Percentiles rank a stretch among this genome's conserved stretches.
Evolutionary conservation across 768 basidiomycete species (phyloP).

Genomic region (Rickenella mellea): DNA sequence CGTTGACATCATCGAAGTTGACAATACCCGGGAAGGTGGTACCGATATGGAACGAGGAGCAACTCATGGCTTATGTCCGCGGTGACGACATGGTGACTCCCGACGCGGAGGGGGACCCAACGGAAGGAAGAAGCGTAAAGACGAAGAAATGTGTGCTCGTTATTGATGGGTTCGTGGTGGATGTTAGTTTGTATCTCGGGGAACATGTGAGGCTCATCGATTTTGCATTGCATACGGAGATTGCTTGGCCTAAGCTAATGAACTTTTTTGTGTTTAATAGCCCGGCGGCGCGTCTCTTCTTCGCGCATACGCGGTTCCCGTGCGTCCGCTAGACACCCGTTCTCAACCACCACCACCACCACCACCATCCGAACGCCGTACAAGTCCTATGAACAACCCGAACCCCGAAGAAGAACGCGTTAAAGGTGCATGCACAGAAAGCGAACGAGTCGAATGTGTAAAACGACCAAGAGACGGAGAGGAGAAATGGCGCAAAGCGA

Average conservation of each 20-base stretch:
- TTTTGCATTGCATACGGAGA: background rate
- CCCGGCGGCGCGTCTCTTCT: conserved; percentile 54
- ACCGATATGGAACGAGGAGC: conserved; percentile 35
- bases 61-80: conserved; percentile 26
- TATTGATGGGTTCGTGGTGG: conserved; percentile 51
- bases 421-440: conserved; percentile 4
- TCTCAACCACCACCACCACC: too few species aligned
- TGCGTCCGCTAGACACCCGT: too few species aligned
- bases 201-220: conserved; percentile 50
- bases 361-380: too few species aligned
- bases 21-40: too few species aligned
- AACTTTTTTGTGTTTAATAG: conserved; percentile 21
- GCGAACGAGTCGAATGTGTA: background rate
- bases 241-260: too few species aligned
- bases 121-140: conserved; percentile 18
- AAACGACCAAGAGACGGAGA: conserved; percentile 1
- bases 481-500: conserved; percentile 33
- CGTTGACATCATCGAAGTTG: too few species aligned
- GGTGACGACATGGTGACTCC: too few species aligned
- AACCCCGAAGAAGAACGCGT: conserved; percentile 13
- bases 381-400: too few species aligned
- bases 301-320: conserved; percentile 34
- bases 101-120: too few species aligned
- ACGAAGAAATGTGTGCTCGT: conserved; percentile 45
- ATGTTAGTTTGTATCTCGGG: conserved; percentile 49